Percentiles rank a stretch among this genome's conserved stretches.
These are phyloP conservation scores for Eimeria mitis DNA, from an alignment of 169 alveolate species.

Conservation along the genomic window DNA sequence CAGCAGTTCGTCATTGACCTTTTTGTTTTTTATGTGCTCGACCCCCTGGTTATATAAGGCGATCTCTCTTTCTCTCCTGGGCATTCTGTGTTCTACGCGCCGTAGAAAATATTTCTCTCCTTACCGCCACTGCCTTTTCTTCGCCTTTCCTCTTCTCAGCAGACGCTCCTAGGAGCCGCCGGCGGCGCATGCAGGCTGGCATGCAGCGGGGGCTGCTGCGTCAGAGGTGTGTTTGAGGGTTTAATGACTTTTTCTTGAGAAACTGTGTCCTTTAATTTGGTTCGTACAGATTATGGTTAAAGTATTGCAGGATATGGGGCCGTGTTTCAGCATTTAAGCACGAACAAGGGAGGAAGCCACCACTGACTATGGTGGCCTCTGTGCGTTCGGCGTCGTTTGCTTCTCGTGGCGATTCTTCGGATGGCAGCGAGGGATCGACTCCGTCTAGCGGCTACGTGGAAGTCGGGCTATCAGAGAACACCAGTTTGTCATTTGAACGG, in stretches of 20 bases:
- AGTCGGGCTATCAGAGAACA: slow-evolving; percentile 60
- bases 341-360: background rate
- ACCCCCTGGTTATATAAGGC: background rate
- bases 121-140: background rate
- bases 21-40: background rate
- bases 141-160: background rate
- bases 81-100: background rate
- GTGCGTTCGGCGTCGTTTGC: slow-evolving; percentile 31
- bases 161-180: background rate
- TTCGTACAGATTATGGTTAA: background rate
- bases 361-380: slow-evolving; percentile 41
- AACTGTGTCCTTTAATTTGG: background rate
- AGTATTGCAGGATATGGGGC: background rate
- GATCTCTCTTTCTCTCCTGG: background rate
- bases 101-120: too few relatives aligned
- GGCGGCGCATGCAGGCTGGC: background rate
- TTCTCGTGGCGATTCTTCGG: slow-evolving; percentile 39
- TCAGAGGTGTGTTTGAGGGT: background rate
- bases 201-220: background rate
- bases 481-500: slow-evolving; percentile 45
- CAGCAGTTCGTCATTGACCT: slow-evolving; percentile 5
- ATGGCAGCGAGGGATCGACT: background rate
- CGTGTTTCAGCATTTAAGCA: background rate
- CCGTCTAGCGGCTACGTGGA: slow-evolving; percentile 57
- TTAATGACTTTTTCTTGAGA: background rate